phyloP scores from a whole-genome alignment of 2,329 filamentous ascomycete species.

The Exophiala alcalophila region DNA sequence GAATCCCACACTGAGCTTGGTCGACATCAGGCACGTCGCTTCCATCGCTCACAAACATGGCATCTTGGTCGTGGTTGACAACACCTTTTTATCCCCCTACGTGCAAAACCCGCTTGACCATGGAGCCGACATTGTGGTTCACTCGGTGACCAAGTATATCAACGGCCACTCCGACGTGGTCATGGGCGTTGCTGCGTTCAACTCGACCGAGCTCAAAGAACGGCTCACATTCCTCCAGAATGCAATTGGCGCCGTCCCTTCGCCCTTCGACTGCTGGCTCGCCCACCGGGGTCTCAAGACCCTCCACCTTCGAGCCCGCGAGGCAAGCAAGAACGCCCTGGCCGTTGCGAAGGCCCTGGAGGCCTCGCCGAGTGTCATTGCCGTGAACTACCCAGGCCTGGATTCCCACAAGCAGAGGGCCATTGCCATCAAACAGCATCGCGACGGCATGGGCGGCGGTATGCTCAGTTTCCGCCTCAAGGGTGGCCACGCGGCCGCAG shows the following conservation, averaged over 20 bases:
- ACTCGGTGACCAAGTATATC: constrained; percentile 98
- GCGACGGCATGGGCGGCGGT: constrained; percentile 88
- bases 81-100: constrained; percentile 96
- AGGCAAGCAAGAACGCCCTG: constrained; percentile 78
- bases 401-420: constrained; percentile 80
- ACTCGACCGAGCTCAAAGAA: constrained; percentile 72
- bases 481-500: constrained; percentile 79
- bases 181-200: constrained; percentile 96
- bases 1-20: constrained; percentile 88
- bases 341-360: constrained; percentile 74
- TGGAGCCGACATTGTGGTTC: constrained; percentile 93
- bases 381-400: constrained; percentile 93
- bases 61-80: constrained; percentile 96
- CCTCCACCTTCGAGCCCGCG: constrained; percentile 83
- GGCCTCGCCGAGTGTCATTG: constrained; percentile 73
- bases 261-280: constrained; percentile 95
- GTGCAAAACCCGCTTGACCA: constrained; percentile 94
- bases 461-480: constrained; percentile 96
- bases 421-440: constrained; percentile 87
- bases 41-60: constrained; percentile 80
- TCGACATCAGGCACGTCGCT: constrained; percentile 86
- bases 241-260: constrained; percentile 92
- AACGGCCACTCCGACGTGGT: constrained; percentile 95
- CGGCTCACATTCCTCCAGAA: constrained; percentile 91
- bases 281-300: constrained; percentile 97